These are phyloP conservation scores for Trichoderma arundinaceum DNA, from an alignment of 2,329 filamentous ascomycete genomes.

Conservation along the genomic window DNA sequence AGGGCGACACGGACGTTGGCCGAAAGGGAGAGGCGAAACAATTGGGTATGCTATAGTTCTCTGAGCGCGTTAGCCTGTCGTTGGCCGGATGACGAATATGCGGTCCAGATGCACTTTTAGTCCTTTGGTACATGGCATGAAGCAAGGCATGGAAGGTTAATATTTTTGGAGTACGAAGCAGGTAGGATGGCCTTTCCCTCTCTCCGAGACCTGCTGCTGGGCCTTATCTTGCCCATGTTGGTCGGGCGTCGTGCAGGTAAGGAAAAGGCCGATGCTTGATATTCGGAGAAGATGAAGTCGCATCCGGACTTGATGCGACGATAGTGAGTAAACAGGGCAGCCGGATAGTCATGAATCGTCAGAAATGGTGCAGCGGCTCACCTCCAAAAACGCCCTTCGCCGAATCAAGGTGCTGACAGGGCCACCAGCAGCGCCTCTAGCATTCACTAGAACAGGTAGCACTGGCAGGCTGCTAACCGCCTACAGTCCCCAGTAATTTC, in stretches of 20 bases:
- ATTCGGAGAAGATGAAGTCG: no score
- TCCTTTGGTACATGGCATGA: conserved; percentile 5
- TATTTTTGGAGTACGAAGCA: no score
- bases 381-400: neutral
- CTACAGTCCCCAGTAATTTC: conserved; percentile 6
- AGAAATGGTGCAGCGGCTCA: no score
- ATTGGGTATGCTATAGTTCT: neutral
- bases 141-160: neutral
- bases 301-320: no score
- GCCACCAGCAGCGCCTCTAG: neutral
- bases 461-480: neutral
- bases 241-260: no score
- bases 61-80: neutral
- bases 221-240: neutral
- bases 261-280: no score
- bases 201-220: neutral
- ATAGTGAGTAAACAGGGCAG: neutral
- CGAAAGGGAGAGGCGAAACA: conserved; percentile 20
- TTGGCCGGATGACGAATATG: conserved; percentile 8
- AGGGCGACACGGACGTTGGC: conserved; percentile 18
- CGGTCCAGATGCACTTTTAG: neutral
- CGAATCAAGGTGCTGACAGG: conserved; percentile 4
- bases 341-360: neutral
- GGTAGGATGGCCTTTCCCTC: neutral
- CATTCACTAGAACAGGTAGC: no score